Evolutionary conservation across 768 basidiomycete species (phyloP).

Genomic region (Lentinula edodes): DNA sequence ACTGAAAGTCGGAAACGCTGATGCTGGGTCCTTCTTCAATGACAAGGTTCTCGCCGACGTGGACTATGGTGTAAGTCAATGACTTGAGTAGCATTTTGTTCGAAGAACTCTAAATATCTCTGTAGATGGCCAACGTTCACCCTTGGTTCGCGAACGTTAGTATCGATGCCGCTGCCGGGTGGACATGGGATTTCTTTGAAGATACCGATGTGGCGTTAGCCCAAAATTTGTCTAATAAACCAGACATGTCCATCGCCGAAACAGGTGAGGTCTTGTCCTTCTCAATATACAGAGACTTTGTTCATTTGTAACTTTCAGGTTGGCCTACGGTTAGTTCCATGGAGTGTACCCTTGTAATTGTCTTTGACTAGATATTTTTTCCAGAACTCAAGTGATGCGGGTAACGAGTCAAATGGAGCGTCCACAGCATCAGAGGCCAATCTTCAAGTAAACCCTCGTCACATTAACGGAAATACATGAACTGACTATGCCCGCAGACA

Average conservation of each 20-base stretch:
- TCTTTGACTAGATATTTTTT: neutral
- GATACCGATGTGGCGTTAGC: conserved; percentile 53
- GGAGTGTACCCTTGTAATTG: neutral
- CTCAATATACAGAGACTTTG: neutral
- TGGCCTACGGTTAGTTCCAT: conserved; percentile 61
- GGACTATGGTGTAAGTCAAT: conserved; percentile 60
- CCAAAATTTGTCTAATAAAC: conserved; percentile 52
- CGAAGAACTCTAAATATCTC: neutral
- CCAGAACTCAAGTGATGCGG: conserved; percentile 54
- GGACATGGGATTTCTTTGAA: conserved; percentile 81
- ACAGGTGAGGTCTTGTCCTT: conserved; percentile 30
- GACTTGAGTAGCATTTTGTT: neutral
- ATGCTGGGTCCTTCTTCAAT: conserved; percentile 86
- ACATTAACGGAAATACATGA: neutral
- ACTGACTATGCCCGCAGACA: conserved; percentile 30
- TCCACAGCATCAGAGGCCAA: conserved; percentile 55
- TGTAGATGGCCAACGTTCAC: conserved; percentile 77
- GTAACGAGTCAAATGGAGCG: conserved; percentile 61
- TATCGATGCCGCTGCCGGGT: conserved; percentile 62
- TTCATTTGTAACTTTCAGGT: conserved; percentile 25
- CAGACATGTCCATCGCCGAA: conserved; percentile 89
- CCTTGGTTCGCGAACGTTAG: conserved; percentile 86
- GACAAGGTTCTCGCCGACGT: conserved; percentile 53
- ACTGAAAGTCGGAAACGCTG: conserved; percentile 72
- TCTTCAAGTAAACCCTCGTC: conserved; percentile 39